These are phyloP conservation scores for Pyrus bretschneideri DNA, from an alignment of 306 rosid genomes.

Conservation along the genomic window DNA sequence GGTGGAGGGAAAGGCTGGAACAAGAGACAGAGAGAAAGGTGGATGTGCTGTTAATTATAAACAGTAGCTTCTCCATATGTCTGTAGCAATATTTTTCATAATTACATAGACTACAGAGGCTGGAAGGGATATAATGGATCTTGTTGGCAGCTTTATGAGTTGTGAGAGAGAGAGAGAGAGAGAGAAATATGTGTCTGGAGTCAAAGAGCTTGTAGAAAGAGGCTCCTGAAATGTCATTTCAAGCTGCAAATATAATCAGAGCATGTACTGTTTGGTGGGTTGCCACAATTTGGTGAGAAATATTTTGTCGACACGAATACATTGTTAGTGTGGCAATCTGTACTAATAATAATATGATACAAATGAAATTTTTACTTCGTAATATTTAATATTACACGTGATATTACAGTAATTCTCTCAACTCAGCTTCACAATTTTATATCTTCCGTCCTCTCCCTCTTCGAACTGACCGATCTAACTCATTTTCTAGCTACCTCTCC, in stretches of 20 bases:
- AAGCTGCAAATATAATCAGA: constrained; percentile 37
- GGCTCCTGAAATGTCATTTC: constrained; percentile 55
- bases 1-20: background rate
- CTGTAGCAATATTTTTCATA: background rate
- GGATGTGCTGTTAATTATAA: constrained; percentile 12
- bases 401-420: background rate
- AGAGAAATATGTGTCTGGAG: background rate
- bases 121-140: constrained; percentile 40
- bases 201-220: background rate
- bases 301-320: background rate
- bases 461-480: background rate
- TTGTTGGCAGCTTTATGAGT: constrained; percentile 40
- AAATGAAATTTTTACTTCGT: no score
- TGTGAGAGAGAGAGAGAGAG: background rate
- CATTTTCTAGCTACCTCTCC: background rate
- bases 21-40: background rate
- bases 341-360: background rate
- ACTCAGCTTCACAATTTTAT: constrained; percentile 13
- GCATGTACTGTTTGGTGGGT: constrained; percentile 35
- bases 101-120: background rate
- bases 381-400: background rate
- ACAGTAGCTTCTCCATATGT: background rate
- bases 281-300: background rate
- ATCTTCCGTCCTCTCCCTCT: background rate
- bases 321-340: no score